Conservation (phyloP, 768 basidiomycete species). For the Russula foetens region DNA sequence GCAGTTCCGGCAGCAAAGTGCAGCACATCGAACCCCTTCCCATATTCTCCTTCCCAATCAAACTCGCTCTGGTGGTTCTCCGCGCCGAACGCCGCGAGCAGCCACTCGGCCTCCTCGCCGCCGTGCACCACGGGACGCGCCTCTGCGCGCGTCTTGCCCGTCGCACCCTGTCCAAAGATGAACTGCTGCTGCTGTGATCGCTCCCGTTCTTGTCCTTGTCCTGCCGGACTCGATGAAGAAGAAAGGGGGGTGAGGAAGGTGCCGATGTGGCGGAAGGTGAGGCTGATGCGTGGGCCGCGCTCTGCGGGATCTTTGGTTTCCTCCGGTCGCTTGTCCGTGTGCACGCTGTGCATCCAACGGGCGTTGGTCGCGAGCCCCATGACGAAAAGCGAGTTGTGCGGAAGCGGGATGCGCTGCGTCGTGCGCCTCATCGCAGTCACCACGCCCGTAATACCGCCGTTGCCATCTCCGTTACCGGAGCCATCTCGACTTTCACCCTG, state of each 20-base stretch:
- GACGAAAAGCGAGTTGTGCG: constrained; percentile 79
- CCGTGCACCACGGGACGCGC: constrained; percentile 50
- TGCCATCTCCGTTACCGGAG: not conserved
- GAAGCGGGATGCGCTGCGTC: constrained; percentile 58
- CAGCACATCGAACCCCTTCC: constrained; percentile 60
- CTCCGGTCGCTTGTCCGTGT: constrained; percentile 61
- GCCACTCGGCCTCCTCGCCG: constrained; percentile 35
- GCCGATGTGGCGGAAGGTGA: constrained; percentile 73
- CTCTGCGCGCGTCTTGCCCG: constrained; percentile 46
- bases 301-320: constrained; percentile 49
- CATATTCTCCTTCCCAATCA: constrained; percentile 61
- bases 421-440: constrained; percentile 15
- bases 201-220: not conserved
- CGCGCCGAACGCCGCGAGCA: constrained; percentile 60
- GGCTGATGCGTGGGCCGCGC: constrained; percentile 62
- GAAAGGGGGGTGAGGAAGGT: constrained; percentile 50
- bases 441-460: not conserved
- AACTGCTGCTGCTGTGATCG: constrained; percentile 29
- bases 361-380: constrained; percentile 66
- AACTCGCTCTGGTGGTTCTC: constrained; percentile 68
- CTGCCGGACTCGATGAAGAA: not conserved
- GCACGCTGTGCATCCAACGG: constrained; percentile 70
- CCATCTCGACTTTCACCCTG: too few species aligned
- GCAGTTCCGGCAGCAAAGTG: constrained; percentile 31
- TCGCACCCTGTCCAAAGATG: constrained; percentile 73